Base-by-base conservation (phyloP, 352 stramenopile genomes). In the Pythium volutum region DNA sequence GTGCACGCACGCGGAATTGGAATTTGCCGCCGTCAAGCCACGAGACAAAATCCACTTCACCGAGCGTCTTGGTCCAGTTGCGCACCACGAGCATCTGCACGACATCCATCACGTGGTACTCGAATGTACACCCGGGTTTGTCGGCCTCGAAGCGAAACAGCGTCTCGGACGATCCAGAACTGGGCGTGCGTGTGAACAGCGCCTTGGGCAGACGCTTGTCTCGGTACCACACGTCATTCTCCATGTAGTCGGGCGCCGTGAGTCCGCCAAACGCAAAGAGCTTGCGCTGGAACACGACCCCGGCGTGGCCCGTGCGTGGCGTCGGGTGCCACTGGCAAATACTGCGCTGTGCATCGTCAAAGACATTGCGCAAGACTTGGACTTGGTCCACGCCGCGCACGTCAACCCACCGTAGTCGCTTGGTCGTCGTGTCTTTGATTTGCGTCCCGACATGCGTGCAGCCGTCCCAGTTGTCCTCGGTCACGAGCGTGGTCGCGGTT, bases 91-190 rank as follows among this genome's bases (percentile, higher is more conserved):
- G 69, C 59, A 84, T 77, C 69, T 95, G 80, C 36, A 96, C 76
- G 42, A 78, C 67, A 66, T 97, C 80, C 25, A 90, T 74, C 31
- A 98, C 69, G 64, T 97, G 89, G 64, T 98, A 98, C 70, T 98
- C 88, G 62, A 98, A 98, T 29, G 96, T 80, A 46, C 84, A 90
- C 29, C 87, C 89, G 1, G 76, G 66, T 42, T 98, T 87, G 59
- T 97, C 89, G 55, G 84, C 92, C 36, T 84, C 76, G 39, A 98
- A 98, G 8, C 65, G 73, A 57, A 98, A 98, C 22, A 75, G 64
- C 14, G 77, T 96, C 33, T 90, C 74, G 12, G 82, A 84, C 25
- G 77, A 83, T 31, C 62, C 67, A 29, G 71, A 90, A 2, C 64
- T 53, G 14, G 82, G 82, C 25, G 73, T 60, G 31, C 74, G 52